phyloP scores from a whole-genome alignment of 2,329 filamentous ascomycete species.

The Colletotrichum sp. region DNA sequence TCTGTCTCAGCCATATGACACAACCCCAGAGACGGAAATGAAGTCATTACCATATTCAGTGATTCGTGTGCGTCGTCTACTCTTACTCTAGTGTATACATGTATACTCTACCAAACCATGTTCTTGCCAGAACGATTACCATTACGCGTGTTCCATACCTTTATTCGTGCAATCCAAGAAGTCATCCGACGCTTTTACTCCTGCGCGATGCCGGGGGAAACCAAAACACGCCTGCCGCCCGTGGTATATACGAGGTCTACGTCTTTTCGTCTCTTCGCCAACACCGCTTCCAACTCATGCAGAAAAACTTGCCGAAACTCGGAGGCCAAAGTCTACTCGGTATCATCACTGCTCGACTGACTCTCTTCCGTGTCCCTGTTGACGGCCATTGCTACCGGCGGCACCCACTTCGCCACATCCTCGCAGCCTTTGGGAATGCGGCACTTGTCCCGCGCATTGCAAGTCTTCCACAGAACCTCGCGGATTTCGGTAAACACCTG shows the following conservation, averaged over 20 bases:
- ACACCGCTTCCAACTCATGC: background rate
- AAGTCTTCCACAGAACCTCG: slow-evolving; percentile 84
- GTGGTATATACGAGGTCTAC: background rate
- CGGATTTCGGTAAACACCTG: slow-evolving; percentile 82
- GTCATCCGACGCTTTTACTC: background rate
- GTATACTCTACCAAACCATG: background rate
- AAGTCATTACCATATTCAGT: background rate
- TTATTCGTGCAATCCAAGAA: background rate
- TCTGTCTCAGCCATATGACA: no score
- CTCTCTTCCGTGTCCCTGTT: background rate
- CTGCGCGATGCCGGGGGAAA: background rate
- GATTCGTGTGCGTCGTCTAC: background rate
- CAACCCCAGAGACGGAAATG: no score
- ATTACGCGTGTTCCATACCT: background rate
- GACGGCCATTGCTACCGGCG: slow-evolving; percentile 4
- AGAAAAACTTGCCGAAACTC: background rate
- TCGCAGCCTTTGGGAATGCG: slow-evolving; percentile 70
- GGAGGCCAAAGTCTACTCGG: background rate
- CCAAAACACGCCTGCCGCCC: background rate
- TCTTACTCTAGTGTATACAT: background rate
- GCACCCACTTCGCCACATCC: slow-evolving; percentile 46
- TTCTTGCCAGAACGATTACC: background rate
- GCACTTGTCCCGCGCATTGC: slow-evolving; percentile 60
- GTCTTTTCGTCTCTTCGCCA: background rate
- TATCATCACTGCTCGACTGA: slow-evolving; percentile 17